These are phyloP conservation scores for Wickerhamomyces subpelliculosus DNA, from an alignment of 805 yeast species.

Conservation along the genomic window DNA sequence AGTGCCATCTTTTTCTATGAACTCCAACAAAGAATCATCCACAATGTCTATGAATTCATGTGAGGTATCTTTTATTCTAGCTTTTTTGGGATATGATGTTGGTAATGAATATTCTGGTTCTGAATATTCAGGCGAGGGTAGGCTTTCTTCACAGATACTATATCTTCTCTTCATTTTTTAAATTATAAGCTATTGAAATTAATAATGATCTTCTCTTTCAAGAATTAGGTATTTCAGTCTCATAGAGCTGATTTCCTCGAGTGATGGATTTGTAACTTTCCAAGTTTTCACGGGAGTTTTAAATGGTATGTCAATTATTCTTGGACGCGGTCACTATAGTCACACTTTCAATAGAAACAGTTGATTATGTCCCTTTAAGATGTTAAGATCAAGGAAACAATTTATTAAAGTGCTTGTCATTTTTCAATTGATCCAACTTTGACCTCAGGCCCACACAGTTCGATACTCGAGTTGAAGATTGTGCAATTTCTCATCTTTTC, in stretches of 20 bases:
- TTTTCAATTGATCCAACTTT: too few relatives aligned
- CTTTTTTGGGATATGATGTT: not conserved
- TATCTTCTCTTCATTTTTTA: constrained; percentile 8
- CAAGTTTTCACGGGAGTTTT: not conserved
- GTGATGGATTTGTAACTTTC: too few relatives aligned
- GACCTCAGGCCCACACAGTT: not conserved
- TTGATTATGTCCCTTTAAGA: too few relatives aligned
- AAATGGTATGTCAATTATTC: too few relatives aligned
- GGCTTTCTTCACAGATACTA: constrained; percentile 1
- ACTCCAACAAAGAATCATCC: not conserved
- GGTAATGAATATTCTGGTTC: constrained; percentile 1
- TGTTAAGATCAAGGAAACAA: too few relatives aligned
- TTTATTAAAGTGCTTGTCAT: too few relatives aligned
- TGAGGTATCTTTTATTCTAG: not conserved
- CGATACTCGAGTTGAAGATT: too few relatives aligned
- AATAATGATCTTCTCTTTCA: too few relatives aligned
- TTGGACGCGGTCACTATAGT: not conserved
- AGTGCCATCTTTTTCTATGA: not conserved
- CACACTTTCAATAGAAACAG: not conserved
- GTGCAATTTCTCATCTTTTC: not conserved
- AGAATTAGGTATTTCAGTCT: too few relatives aligned
- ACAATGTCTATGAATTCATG: not conserved
- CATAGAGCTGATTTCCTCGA: too few relatives aligned
- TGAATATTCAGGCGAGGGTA: constrained; percentile 14
- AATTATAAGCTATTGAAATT: too few relatives aligned